Percentiles rank a stretch among this genome's conserved stretches.
Conservation (phyloP, 257 asterid genomes). For the Galeopsis tetrahit region DNA sequence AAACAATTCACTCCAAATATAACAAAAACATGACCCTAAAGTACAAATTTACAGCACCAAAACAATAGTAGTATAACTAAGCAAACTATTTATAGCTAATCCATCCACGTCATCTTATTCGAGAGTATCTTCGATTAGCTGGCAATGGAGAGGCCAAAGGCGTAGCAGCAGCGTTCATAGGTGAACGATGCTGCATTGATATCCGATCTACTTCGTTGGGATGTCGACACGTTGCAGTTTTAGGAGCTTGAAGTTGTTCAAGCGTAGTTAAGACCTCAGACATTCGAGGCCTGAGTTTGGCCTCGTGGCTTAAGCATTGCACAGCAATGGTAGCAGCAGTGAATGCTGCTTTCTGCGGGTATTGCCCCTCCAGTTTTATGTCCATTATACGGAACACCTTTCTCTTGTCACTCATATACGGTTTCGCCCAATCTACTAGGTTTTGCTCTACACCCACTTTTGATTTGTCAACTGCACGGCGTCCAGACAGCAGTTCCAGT, state of each 20-base stretch:
- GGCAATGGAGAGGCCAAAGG: slow-evolving; percentile 62
- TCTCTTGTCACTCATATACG: slow-evolving; percentile 36
- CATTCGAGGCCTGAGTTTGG: slow-evolving; percentile 38
- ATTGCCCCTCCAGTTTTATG: slow-evolving; percentile 41
- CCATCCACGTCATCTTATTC: slow-evolving; percentile 45
- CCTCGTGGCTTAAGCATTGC: slow-evolving; percentile 38
- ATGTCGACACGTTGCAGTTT: slow-evolving; percentile 1
- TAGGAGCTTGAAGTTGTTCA: slow-evolving; percentile 30
- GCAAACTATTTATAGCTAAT: background rate
- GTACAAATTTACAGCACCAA: slow-evolving; percentile 39
- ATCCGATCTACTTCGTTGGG: slow-evolving; percentile 14
- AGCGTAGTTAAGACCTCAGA: slow-evolving; percentile 34
- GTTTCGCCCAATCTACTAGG: slow-evolving; percentile 43
- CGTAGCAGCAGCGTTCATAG: slow-evolving; percentile 23
- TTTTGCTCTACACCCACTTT: slow-evolving; percentile 41
- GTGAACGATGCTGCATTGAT: slow-evolving; percentile 29
- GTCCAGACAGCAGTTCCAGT: slow-evolving; percentile 42
- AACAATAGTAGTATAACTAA: background rate
- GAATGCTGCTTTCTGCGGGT: slow-evolving; percentile 41
- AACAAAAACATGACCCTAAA: slow-evolving; percentile 30
- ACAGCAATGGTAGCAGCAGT: slow-evolving; percentile 35
- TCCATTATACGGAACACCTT: slow-evolving; percentile 43
- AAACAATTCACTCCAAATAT: slow-evolving; percentile 14
- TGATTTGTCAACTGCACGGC: slow-evolving; percentile 37
- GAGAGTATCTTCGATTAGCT: slow-evolving; percentile 49